Conservation (phyloP, 129 eudicot genomes). For the Glebionis coronaria region DNA sequence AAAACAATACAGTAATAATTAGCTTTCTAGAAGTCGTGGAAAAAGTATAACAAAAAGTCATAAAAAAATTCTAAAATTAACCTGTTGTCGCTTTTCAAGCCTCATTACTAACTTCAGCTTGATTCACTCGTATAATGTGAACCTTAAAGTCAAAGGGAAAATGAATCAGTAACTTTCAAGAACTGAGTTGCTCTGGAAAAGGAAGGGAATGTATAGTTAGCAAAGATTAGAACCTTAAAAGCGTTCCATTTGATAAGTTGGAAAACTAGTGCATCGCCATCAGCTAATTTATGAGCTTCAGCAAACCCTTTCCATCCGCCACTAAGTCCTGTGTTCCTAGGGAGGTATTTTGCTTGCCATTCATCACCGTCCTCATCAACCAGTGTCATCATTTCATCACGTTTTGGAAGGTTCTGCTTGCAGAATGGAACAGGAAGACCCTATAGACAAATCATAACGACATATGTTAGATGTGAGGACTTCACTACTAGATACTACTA, state of each 20-base stretch:
- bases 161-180: background rate
- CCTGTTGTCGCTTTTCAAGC: conserved; percentile 24
- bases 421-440: conserved; percentile 64
- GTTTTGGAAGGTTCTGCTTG: conserved; percentile 55
- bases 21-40: background rate
- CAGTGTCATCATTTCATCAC: conserved; percentile 50
- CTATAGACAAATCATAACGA: conserved; percentile 27
- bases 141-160: conserved; percentile 40
- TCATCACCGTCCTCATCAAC: conserved; percentile 71
- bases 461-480: background rate
- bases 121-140: conserved; percentile 59
- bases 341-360: conserved; percentile 68
- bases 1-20: background rate
- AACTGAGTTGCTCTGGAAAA: no score
- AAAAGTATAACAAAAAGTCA: background rate
- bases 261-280: conserved; percentile 90
- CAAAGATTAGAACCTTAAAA: conserved; percentile 57
- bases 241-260: conserved; percentile 49
- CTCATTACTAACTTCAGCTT: conserved; percentile 38
- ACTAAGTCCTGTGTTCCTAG: conserved; percentile 76
- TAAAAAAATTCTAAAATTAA: conserved; percentile 13
- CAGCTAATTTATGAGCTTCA: no score
- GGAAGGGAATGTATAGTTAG: background rate
- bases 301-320: no score
- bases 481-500: background rate